These are phyloP conservation scores for Aureoboletus auriporus DNA, from an alignment of 768 basidiomycete genomes.

Conservation along the genomic window DNA sequence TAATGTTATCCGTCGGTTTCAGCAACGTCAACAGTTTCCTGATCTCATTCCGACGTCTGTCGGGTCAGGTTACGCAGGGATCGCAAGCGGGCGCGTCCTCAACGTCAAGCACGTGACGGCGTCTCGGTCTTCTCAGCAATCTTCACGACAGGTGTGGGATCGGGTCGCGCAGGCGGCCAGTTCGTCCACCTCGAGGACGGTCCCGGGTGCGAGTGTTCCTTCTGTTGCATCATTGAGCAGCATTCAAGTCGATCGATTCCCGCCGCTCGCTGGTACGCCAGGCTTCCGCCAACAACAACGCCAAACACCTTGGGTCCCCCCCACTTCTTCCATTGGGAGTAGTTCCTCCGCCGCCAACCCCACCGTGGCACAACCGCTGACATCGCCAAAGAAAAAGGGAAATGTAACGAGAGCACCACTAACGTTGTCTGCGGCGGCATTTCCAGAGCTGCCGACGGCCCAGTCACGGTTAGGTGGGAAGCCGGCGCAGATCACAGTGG, in stretches of 20 bases:
- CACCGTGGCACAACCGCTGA: background rate
- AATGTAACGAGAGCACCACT: constrained; percentile 25
- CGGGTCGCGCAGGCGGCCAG: constrained; percentile 81
- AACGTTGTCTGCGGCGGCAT: constrained; percentile 50
- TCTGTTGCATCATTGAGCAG: constrained; percentile 28
- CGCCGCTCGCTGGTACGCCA: constrained; percentile 18
- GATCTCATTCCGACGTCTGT: constrained; percentile 58
- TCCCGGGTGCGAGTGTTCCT: constrained; percentile 11
- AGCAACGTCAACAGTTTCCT: constrained; percentile 87
- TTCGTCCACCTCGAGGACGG: constrained; percentile 32
- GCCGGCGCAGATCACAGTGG: constrained; percentile 33
- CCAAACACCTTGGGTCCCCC: constrained; percentile 60
- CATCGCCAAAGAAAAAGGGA: constrained; percentile 12
- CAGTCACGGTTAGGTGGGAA: constrained; percentile 33
- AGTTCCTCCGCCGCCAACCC: background rate
- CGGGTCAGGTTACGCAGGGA: constrained; percentile 71
- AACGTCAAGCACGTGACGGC: constrained; percentile 77
- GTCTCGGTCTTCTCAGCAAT: constrained; percentile 49
- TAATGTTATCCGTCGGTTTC: background rate
- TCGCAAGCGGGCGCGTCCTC: constrained; percentile 77
- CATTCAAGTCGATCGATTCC: constrained; percentile 24
- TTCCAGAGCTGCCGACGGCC: constrained; percentile 65
- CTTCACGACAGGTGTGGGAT: constrained; percentile 75
- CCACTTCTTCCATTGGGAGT: constrained; percentile 5
- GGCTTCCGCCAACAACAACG: constrained; percentile 43